These are phyloP conservation scores for Emericellopsis terricola DNA, from an alignment of 495 filamentous ascomycete genomes.

Conservation along the genomic window DNA sequence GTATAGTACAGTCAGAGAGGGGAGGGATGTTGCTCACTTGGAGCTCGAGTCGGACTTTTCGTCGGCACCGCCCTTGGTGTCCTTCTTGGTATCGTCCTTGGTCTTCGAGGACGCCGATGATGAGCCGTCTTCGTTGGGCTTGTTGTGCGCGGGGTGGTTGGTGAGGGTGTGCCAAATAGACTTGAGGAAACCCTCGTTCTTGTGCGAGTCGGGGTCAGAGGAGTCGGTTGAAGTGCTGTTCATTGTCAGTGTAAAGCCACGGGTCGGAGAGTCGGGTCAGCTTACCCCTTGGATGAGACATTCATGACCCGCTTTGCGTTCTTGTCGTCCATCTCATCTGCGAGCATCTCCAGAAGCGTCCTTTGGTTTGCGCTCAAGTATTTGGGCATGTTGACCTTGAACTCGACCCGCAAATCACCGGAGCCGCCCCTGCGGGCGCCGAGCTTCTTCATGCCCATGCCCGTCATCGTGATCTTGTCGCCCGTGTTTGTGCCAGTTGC, in stretches of 20 bases:
- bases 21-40: no score
- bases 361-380: conserved; percentile 79
- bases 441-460: conserved; percentile 85
- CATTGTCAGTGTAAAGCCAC: neutral
- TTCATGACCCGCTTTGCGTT: conserved; percentile 85
- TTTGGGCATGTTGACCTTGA: conserved; percentile 88
- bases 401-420: conserved; percentile 87
- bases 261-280: neutral
- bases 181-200: conserved; percentile 73
- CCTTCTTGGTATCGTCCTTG: conserved; percentile 15
- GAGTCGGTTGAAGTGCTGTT: conserved; percentile 1
- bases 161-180: conserved; percentile 78
- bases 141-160: conserved; percentile 43
- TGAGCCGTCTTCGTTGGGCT: conserved; percentile 7
- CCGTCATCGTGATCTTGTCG: conserved; percentile 68
- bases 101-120: conserved; percentile 7
- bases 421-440: conserved; percentile 27
- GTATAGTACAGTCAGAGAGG: no score
- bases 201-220: conserved; percentile 28
- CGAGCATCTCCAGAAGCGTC: conserved; percentile 81
- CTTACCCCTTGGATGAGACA: conserved; percentile 19
- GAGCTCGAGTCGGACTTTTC: no score
- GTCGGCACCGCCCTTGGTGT: conserved; percentile 7
- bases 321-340: conserved; percentile 84
- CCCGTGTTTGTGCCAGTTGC: conserved; percentile 82